Conservation (phyloP, 306 rosid species). For the Vigna nakashimae region DNA sequence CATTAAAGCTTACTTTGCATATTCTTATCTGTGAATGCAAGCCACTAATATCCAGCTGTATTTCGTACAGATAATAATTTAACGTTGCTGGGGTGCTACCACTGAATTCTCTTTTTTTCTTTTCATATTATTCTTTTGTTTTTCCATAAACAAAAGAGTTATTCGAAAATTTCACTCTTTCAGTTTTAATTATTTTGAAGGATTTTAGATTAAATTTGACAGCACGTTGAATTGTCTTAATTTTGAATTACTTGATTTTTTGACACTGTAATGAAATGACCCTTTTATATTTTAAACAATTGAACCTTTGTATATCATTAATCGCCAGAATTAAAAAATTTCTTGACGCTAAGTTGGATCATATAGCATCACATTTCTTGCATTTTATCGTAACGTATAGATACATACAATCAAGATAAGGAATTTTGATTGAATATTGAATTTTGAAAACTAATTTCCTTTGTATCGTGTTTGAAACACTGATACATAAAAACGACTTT, state of each 20-base stretch:
- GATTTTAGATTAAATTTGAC: too few relatives aligned
- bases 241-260: neutral
- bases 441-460: neutral
- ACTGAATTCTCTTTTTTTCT: too few relatives aligned
- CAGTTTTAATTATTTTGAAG: too few relatives aligned
- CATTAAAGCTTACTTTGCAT: slow-evolving; percentile 17
- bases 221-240: too few relatives aligned
- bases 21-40: slow-evolving; percentile 19
- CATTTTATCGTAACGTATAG: neutral
- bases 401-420: neutral
- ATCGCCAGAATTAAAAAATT: neutral
- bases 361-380: neutral
- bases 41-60: slow-evolving; percentile 40
- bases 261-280: too few relatives aligned
- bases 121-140: too few relatives aligned
- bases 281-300: neutral
- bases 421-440: neutral
- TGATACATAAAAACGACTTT: neutral
- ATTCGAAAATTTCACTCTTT: too few relatives aligned
- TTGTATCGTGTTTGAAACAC: neutral
- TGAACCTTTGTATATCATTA: neutral
- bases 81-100: neutral
- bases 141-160: too few relatives aligned
- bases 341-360: neutral
- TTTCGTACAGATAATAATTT: neutral